Evolutionary conservation across 345 rosid genomes (phyloP), one percentile per base, ranked within the genome.

Genomic region (Geranium rotundifolium): DNA sequence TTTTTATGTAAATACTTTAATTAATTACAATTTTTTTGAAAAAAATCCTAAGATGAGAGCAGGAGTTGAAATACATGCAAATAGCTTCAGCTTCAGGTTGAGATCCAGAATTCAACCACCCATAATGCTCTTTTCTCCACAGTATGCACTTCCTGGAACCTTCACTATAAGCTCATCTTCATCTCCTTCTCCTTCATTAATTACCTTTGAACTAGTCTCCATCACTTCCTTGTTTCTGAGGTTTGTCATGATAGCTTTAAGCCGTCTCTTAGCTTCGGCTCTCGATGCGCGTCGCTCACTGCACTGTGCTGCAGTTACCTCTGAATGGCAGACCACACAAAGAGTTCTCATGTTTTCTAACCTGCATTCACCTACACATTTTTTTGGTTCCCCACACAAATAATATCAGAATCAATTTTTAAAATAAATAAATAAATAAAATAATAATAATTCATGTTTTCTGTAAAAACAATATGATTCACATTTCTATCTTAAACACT

Each of bases 341-440:
- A 89, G 91, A 59, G 95, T 92, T 82, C 95, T 80, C 96, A 91
- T 81, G 73, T 92, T 92, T 78, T 89, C 95, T 68, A 89, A 79
- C 74, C 75, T 79, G 78, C 98, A 89, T 72, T 92, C 98, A 39
- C 95, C 96, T 92, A 63, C 50, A 61, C 54, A 60, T 63, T 58
- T 64, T 71, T 37, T 72, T 63, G 31, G 30, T 60, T 60, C 3
- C 20, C 34, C 37, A 15, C 17, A 61, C 37, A 17, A 61, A 34
- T 18, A 9, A 46, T 2, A 46, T 46, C 16, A 34, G 1, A 34
- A 46, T 46, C 52, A 10, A 46, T 14, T 46, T 9, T 46, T 9
- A 14, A 46, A 46, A 46, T 46, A 46, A 46, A n/a, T n/a, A n/a
- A n/a, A n/a, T n/a, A n/a, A n/a, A n/a, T n/a, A n/a, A 1, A 34